Evolutionary conservation across 768 basidiomycete genomes (phyloP).

Genomic region (Dendrothele bispora): DNA sequence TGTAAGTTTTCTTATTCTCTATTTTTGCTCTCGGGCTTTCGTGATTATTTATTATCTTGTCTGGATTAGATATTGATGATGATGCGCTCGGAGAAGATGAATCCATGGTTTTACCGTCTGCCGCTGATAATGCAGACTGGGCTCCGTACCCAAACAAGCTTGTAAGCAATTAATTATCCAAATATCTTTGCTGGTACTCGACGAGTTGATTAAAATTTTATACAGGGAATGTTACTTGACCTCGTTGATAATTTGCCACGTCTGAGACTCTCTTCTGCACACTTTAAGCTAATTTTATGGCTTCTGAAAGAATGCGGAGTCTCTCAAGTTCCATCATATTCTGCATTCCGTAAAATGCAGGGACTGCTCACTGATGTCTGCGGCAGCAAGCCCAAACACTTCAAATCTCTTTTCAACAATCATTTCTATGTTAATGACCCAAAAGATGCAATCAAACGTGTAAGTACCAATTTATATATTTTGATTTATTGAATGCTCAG

Average conservation of each 20-base stretch:
- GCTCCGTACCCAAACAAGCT: conserved; percentile 1
- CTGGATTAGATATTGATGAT: neutral
- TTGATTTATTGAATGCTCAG: too few relatives aligned
- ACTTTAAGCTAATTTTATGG: conserved; percentile 11
- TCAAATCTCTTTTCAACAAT: neutral
- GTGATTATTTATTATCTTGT: too few relatives aligned
- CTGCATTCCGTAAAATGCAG: conserved; percentile 10
- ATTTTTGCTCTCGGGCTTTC: neutral
- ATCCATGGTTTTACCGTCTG: neutral
- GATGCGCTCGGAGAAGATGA: neutral
- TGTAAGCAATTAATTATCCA: neutral
- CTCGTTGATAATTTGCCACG: conserved; percentile 14
- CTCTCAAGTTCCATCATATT: conserved; percentile 8
- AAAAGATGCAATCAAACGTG: too few relatives aligned
- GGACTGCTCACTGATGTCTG: neutral
- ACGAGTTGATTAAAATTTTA: neutral
- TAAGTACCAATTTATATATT: too few relatives aligned
- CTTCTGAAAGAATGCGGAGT: conserved; percentile 5
- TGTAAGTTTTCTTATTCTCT: neutral
- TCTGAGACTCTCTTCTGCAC: conserved; percentile 8
- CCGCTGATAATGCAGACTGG: neutral
- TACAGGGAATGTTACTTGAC: conserved; percentile 6
- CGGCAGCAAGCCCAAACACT: neutral
- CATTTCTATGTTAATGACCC: too few relatives aligned
- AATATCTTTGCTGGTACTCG: too few relatives aligned